Evolutionary conservation across 768 basidiomycete genomes (phyloP).

Genomic region (Baorangia bicolor): DNA sequence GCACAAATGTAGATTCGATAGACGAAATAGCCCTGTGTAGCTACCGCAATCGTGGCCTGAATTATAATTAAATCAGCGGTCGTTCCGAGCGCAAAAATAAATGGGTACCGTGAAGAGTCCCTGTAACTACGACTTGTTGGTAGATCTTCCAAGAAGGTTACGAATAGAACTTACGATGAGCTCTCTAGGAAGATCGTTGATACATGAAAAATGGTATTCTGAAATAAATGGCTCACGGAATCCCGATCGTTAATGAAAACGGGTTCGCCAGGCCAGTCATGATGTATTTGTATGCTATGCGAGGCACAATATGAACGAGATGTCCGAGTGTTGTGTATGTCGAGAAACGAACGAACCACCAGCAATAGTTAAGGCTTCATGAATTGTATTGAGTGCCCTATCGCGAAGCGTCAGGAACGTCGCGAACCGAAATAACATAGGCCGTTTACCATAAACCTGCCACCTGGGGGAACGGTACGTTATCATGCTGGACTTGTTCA

Average conservation of each 20-base stretch:
- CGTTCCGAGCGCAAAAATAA: not conserved
- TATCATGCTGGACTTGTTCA: not conserved
- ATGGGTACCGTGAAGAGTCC: not conserved
- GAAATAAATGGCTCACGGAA: slow-evolving; percentile 1
- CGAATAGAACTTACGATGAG: not conserved
- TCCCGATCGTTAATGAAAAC: not conserved
- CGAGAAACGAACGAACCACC: slow-evolving; percentile 11
- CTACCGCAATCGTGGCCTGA: slow-evolving; percentile 1
- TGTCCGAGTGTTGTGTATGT: too few relatives aligned
- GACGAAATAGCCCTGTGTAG: slow-evolving; percentile 12
- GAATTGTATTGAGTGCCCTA: slow-evolving; percentile 13
- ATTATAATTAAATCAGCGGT: not conserved
- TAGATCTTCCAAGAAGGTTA: not conserved
- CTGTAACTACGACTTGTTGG: slow-evolving; percentile 8
- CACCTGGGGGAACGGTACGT: slow-evolving; percentile 1
- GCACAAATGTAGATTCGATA: slow-evolving; percentile 14
- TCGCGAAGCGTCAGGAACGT: not conserved
- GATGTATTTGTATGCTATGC: slow-evolving; percentile 8
- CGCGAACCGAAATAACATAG: not conserved
- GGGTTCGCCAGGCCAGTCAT: not conserved
- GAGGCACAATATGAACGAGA: not conserved
- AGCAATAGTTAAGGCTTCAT: slow-evolving; percentile 7
- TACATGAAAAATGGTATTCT: not conserved
- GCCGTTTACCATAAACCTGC: slow-evolving; percentile 6
- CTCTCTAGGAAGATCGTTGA: not conserved